phyloP scores from a whole-genome alignment of 257 asterid species.

The Primulina eburnea region DNA sequence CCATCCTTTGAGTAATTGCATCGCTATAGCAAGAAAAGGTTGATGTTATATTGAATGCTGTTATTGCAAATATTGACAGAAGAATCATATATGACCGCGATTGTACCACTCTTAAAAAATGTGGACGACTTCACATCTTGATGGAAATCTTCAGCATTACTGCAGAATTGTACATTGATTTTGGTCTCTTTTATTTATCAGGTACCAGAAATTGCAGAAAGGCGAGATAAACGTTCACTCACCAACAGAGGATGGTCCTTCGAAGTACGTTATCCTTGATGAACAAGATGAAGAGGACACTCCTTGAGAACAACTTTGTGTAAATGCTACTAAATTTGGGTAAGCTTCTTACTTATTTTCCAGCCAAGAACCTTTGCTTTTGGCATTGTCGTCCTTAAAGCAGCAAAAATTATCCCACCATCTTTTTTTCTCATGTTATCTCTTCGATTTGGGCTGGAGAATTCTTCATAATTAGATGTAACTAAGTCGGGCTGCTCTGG shows the following conservation, averaged over 20 bases:
- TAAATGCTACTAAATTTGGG: conserved; percentile 30
- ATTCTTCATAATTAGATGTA: not conserved
- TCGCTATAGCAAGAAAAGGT: no score
- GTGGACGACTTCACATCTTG: not conserved
- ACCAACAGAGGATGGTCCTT: conserved; percentile 29
- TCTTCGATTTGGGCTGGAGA: not conserved
- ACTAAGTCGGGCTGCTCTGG: not conserved
- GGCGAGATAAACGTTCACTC: conserved; percentile 43
- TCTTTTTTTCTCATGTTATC: not conserved
- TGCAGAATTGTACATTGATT: not conserved
- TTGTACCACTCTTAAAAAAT: not conserved
- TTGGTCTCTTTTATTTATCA: conserved; percentile 26
- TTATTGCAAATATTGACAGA: not conserved
- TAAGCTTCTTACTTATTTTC: conserved; percentile 30
- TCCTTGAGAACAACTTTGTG: conserved; percentile 31
- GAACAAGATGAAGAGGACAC: conserved; percentile 68
- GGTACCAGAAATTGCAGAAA: conserved; percentile 68
- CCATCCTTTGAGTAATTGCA: not conserved
- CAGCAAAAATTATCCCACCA: not conserved
- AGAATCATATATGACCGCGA: not conserved
- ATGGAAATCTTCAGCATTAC: not conserved
- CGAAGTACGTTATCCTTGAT: conserved; percentile 80
- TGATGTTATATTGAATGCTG: not conserved
- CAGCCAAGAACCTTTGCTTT: not conserved
- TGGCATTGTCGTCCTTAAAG: conserved; percentile 4